Percentiles rank a stretch among this genome's conserved stretches.
Evolutionary conservation across 1,139 yeast genomes (phyloP).

Genomic region (Kurtzmaniella natalensis): DNA sequence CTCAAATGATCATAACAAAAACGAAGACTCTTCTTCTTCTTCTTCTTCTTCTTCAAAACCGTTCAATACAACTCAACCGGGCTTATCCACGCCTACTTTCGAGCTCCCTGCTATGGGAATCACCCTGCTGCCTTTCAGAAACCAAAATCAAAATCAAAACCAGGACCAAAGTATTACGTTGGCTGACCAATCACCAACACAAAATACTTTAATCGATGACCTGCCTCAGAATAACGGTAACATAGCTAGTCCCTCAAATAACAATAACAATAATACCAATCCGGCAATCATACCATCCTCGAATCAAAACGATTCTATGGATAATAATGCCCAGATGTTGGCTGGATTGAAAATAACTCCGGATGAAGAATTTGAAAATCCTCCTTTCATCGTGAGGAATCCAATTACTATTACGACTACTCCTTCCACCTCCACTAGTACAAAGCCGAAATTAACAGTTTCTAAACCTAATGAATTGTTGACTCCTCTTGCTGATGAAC

Average conservation of each 20-base stretch:
- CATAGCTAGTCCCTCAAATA: background rate
- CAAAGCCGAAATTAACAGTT: background rate
- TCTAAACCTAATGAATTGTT: background rate
- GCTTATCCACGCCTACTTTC: background rate
- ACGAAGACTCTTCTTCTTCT: background rate
- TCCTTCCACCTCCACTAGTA: background rate
- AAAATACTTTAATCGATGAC: background rate
- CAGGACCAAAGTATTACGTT: background rate
- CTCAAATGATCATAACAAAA: background rate
- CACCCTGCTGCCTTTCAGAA: constrained; percentile 1
- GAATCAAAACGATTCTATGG: background rate
- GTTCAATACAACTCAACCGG: background rate
- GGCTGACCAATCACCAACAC: too few species aligned
- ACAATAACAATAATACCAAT: too few species aligned
- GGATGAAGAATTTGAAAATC: background rate
- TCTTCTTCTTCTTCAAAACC: background rate
- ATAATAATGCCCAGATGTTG: too few species aligned
- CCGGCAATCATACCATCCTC: too few species aligned
- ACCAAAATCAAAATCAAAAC: background rate
- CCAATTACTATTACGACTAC: background rate
- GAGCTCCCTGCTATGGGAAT: background rate
- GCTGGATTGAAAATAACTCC: too few species aligned
- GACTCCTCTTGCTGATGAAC: background rate
- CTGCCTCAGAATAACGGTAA: background rate
- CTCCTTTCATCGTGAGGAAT: background rate